phyloP scores from a whole-genome alignment of 139 green algal genomes.

The Eudorina sp. region DNA sequence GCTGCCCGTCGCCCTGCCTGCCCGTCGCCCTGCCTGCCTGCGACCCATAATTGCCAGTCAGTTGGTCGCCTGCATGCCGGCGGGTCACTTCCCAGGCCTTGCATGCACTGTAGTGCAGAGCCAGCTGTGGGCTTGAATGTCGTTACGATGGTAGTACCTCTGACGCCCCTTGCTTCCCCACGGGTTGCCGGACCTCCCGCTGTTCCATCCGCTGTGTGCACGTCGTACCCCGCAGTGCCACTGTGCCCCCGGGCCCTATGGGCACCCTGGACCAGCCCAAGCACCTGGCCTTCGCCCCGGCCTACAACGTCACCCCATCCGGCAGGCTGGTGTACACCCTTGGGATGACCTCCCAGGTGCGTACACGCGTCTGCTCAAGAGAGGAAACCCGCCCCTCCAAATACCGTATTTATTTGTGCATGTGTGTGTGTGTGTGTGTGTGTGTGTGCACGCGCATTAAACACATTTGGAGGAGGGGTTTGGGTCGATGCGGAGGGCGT shows the following conservation, averaged over 20 bases:
- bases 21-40: too few species aligned
- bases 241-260: not conserved
- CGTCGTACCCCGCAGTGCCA: not conserved
- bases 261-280: not conserved
- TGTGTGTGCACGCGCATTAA: too few species aligned
- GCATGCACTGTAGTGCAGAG: not conserved
- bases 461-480: not conserved
- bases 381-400: not conserved
- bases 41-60: too few species aligned
- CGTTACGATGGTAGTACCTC: not conserved
- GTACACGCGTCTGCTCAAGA: not conserved
- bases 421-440: too few species aligned
- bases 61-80: not conserved
- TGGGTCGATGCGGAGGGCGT: not conserved
- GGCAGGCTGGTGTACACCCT: not conserved
- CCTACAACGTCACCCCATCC: not conserved
- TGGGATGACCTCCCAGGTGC: not conserved
- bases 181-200: not conserved
- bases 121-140: not conserved
- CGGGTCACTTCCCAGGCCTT: not conserved
- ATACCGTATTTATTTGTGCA: not conserved
- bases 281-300: not conserved
- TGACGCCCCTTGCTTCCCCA: too few species aligned
- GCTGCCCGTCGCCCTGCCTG: too few species aligned
- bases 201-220: not conserved